Evolutionary conservation across 2,329 filamentous ascomycete genomes (phyloP).

Genomic region (Acrocalymma vagum): DNA sequence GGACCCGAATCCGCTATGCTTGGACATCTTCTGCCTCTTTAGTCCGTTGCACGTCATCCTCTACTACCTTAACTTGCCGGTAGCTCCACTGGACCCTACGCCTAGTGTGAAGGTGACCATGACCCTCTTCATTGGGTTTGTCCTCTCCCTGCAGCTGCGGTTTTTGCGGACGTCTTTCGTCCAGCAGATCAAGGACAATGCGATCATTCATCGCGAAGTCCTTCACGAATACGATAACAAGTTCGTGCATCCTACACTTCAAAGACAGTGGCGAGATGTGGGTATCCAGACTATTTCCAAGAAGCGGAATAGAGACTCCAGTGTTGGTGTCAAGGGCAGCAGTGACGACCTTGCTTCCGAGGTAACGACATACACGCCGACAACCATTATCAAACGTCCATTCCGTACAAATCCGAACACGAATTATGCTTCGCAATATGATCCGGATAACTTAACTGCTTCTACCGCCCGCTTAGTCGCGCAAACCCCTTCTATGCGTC

Average conservation of each 20-base stretch:
- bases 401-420: slow-evolving; percentile 87
- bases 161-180: slow-evolving; percentile 77
- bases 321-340: slow-evolving; percentile 49
- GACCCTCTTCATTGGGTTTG: slow-evolving; percentile 75
- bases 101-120: slow-evolving; percentile 89
- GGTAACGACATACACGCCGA: slow-evolving; percentile 70
- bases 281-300: slow-evolving; percentile 74
- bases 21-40: slow-evolving; percentile 88
- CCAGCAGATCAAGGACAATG: slow-evolving; percentile 85
- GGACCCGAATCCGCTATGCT: slow-evolving; percentile 86
- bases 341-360: slow-evolving; percentile 55
- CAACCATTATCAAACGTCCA: slow-evolving; percentile 72
- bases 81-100: slow-evolving; percentile 75
- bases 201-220: slow-evolving; percentile 88
- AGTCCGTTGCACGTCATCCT: slow-evolving; percentile 92
- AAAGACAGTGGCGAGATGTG: slow-evolving; percentile 79
- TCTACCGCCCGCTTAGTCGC: slow-evolving; percentile 25
- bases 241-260: slow-evolving; percentile 89
- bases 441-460: slow-evolving; percentile 65
- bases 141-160: slow-evolving; percentile 80
- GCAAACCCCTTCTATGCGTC: slow-evolving; percentile 37
- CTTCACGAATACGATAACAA: slow-evolving; percentile 96
- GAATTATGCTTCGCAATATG: slow-evolving; percentile 76
- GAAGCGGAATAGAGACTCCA: slow-evolving; percentile 42
- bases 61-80: slow-evolving; percentile 87